These are phyloP conservation scores for Oryza longistaminata DNA, from an alignment of 176 grass and related monocot genomes.

Conservation along the genomic window DNA sequence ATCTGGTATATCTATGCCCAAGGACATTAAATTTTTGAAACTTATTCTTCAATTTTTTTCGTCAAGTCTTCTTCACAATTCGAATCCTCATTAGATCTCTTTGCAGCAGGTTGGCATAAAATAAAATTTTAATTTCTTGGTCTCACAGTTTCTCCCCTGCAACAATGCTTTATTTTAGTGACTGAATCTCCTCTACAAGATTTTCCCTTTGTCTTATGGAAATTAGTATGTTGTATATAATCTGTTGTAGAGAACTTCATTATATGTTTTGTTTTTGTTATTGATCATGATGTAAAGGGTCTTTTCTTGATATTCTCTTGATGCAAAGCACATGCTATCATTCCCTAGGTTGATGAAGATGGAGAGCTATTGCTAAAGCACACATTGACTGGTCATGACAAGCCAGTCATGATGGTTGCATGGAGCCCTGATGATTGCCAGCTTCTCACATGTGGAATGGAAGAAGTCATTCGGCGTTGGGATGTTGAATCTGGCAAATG, in stretches of 20 bases:
- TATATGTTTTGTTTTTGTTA: not conserved
- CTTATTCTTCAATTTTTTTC: not conserved
- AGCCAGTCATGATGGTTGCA: constrained; percentile 71
- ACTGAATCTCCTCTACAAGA: not conserved
- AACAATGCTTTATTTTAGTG: not conserved
- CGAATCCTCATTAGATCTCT: not conserved
- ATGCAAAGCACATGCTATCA: constrained; percentile 29
- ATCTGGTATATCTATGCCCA: not conserved
- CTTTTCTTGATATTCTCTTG: constrained; percentile 30
- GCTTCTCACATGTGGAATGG: constrained; percentile 87
- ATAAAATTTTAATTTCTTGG: not conserved
- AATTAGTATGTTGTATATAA: not conserved
- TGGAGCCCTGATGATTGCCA: constrained; percentile 83
- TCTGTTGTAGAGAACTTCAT: not conserved
- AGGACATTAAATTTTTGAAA: not conserved
- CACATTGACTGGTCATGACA: constrained; percentile 64
- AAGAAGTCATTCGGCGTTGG: constrained; percentile 77
- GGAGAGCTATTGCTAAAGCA: constrained; percentile 70
- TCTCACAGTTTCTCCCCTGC: not conserved
- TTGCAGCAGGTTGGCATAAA: not conserved
- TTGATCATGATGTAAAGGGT: not conserved
- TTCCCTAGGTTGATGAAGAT: constrained; percentile 68
- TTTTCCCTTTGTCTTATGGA: not conserved
- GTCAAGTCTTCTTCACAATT: not conserved
- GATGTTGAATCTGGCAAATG: constrained; percentile 75